Percentiles rank a stretch among this genome's conserved stretches.
phyloP scores from a whole-genome alignment of 768 basidiomycete species.

The Hysterangium stoloniferum region DNA sequence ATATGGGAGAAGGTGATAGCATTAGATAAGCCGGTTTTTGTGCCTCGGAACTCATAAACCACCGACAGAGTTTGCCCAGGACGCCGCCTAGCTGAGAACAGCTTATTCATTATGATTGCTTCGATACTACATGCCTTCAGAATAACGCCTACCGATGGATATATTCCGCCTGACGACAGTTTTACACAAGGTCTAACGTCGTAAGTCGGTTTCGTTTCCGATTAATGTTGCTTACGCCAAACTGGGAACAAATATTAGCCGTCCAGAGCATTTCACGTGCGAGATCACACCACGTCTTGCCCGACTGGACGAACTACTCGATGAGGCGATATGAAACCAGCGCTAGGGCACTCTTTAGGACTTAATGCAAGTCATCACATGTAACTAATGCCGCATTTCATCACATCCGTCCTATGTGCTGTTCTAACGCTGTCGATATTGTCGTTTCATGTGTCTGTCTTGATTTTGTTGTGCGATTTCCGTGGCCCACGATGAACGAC shows the following conservation, averaged over 20 bases:
- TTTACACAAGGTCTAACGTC: not conserved
- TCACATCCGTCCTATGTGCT: no score
- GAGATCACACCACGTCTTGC: not conserved
- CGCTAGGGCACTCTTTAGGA: no score
- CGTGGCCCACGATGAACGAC: no score
- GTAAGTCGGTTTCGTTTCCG: not conserved
- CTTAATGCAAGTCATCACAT: no score
- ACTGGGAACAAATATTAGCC: not conserved
- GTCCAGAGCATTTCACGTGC: not conserved
- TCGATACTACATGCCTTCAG: conserved; percentile 36
- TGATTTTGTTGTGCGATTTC: no score
- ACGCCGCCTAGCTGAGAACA: conserved; percentile 35
- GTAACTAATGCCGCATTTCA: no score
- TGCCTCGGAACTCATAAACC: no score
- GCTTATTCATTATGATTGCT: conserved; percentile 39
- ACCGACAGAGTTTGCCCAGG: conserved; percentile 36
- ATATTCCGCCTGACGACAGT: not conserved
- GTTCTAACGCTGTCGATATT: no score
- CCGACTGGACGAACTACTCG: no score
- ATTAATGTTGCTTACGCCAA: not conserved
- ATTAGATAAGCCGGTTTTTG: no score
- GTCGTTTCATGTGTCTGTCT: no score
- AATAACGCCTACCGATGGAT: conserved; percentile 21
- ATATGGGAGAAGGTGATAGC: conserved; percentile 9
- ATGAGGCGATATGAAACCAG: no score